Conservation (phyloP, 2,329 filamentous ascomycete species). For the Polychaeton citri region DNA sequence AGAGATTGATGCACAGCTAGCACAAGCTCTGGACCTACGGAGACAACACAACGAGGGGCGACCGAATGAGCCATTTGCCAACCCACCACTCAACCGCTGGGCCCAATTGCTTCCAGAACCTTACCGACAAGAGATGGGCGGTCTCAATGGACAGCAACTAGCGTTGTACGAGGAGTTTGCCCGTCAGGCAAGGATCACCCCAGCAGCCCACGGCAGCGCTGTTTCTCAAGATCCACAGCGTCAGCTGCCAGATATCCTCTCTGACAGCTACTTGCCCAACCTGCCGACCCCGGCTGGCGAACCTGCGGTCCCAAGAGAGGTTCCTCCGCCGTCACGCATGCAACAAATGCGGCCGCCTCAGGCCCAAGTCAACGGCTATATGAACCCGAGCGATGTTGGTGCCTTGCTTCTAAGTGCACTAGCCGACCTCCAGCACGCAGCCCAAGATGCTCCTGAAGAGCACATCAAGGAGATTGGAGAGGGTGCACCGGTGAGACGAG, state of each 20-base stretch:
- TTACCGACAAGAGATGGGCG: conserved; percentile 71
- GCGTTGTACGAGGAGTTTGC: conserved; percentile 96
- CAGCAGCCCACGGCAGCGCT: conserved; percentile 34
- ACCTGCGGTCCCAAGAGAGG: conserved; percentile 46
- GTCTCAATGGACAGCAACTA: conserved; percentile 61
- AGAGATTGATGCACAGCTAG: conserved; percentile 90
- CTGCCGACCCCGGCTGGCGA: conserved; percentile 50
- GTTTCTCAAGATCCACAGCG: conserved; percentile 45
- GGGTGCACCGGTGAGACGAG: conserved; percentile 41
- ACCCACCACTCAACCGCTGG: conserved; percentile 72
- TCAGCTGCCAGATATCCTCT: conserved; percentile 49
- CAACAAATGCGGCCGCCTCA: conserved; percentile 22
- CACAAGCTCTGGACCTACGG: conserved; percentile 63
- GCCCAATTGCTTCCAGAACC: conserved; percentile 87
- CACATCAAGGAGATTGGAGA: conserved; percentile 44
- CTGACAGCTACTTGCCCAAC: conserved; percentile 46
- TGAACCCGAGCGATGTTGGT: conserved; percentile 39
- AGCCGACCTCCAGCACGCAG: conserved; percentile 42
- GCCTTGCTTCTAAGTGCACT: conserved; percentile 43
- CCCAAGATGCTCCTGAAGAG: conserved; percentile 44
- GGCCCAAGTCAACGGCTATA: conserved; percentile 46
- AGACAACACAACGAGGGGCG: conserved; percentile 61
- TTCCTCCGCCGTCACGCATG: conserved; percentile 36
- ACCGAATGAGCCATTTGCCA: conserved; percentile 73
- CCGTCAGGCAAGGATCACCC: conserved; percentile 55